Conservation (phyloP, 2,329 filamentous ascomycete species). For the Alternaria gansuensis region DNA sequence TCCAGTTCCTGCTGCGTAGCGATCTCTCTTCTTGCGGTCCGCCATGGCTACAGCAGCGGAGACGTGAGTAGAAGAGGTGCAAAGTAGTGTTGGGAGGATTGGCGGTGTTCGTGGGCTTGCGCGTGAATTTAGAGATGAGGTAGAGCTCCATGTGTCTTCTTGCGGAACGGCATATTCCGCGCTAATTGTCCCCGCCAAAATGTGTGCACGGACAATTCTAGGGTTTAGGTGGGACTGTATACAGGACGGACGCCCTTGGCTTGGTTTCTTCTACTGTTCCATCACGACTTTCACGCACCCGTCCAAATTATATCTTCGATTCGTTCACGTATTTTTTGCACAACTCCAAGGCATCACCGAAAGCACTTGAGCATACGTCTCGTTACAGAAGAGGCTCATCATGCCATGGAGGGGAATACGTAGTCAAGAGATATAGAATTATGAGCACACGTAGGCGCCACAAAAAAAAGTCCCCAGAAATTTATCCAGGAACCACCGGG, state of each 20-base stretch:
- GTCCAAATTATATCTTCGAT: neutral
- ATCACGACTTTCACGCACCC: conserved; percentile 25
- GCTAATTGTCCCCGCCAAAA: conserved; percentile 39
- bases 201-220: conserved; percentile 27
- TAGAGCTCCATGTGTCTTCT: conserved; percentile 52
- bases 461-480: conserved; percentile 15
- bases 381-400: neutral
- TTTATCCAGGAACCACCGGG: neutral
- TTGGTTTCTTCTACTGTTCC: neutral
- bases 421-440: conserved; percentile 16
- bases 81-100: conserved; percentile 20
- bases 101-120: conserved; percentile 27
- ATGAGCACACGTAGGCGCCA: conserved; percentile 29
- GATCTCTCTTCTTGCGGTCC: conserved; percentile 82
- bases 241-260: conserved; percentile 3
- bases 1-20: conserved; percentile 91
- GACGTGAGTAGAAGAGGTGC: conserved; percentile 17
- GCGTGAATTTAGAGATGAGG: conserved; percentile 36
- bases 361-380: neutral
- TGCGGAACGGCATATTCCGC: conserved; percentile 43
- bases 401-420: neutral
- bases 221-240: conserved; percentile 17
- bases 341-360: neutral
- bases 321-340: neutral
- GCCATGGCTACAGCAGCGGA: conserved; percentile 42